Base-by-base conservation (phyloP, 2,329 filamentous ascomycete genomes). In the Laburnicola sp. region DNA sequence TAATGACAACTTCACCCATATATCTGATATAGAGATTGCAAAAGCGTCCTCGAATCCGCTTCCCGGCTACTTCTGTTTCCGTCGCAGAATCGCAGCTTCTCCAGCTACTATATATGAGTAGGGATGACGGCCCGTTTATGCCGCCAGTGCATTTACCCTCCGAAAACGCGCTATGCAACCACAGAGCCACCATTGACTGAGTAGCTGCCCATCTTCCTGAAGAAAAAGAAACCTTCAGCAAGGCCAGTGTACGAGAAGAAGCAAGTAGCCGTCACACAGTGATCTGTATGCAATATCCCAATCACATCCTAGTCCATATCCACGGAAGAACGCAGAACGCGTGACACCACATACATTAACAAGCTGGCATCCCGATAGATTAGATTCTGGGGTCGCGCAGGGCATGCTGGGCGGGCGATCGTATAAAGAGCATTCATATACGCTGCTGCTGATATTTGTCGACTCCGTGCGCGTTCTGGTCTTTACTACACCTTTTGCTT, bases 271-370 rank as follows among this genome's bases (percentile, higher is more conserved):
- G 16, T 16, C 16, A 16, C 16, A 1, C 16, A 16, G 16, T 16
- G 16, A 16, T 16, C 16, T 16, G 16, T 30, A 30, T 35, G 4
- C 32, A n/a, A 35, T 10, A 42, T 42, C 39, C 39, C 39, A 28
- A 28, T 23, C n/a, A 3, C 27, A 23, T 22, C 32, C 39, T 28
- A 26, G 39, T 26, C 11, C n/a, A 3, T 16, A 23, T 22, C 26
- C n/a, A 35, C 44, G 49, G 49, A 48, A 51, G 49, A 47, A 51
- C 43, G 34, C 25, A 6, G n/a, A 6, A 44, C 49, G 44, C 49
- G 49, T 47, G 49, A 51, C 49, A 35, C 49, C 10, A 32, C 9
- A 16, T 36, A 21, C 27, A 43, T 48, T 38, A 44, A 44, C 8
- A 37, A 16, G n/a, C 7, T 44, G 38, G 22, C 30, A 32, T 39